Evolutionary conservation across 768 basidiomycete genomes (phyloP).

Genomic region (Tylopilus intermedius): DNA sequence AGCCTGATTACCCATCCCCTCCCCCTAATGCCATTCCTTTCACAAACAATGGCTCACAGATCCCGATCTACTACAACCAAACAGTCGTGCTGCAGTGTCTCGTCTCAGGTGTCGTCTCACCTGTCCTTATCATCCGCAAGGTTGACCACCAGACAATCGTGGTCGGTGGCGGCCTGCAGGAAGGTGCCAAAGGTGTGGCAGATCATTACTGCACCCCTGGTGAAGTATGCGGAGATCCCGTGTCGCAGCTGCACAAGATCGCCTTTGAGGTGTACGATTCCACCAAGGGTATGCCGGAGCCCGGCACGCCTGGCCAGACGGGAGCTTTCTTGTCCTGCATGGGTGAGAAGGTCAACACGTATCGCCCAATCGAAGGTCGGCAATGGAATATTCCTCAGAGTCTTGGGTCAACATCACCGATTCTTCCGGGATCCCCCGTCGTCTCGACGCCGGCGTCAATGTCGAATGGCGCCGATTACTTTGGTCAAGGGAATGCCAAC

Average conservation of each 20-base stretch:
- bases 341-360: slow-evolving; percentile 91
- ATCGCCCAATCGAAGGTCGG: slow-evolving; percentile 77
- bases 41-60: slow-evolving; percentile 77
- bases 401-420: slow-evolving; percentile 49
- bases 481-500: slow-evolving; percentile 41
- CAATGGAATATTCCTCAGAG: slow-evolving; percentile 58
- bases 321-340: slow-evolving; percentile 87
- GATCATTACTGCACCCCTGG: slow-evolving; percentile 79
- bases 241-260: slow-evolving; percentile 93
- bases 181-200: slow-evolving; percentile 79
- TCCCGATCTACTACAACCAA: slow-evolving; percentile 94
- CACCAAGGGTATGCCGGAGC: slow-evolving; percentile 62
- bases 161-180: slow-evolving; percentile 86
- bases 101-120: slow-evolving; percentile 89
- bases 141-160: slow-evolving; percentile 88
- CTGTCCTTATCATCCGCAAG: slow-evolving; percentile 89
- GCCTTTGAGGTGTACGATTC: slow-evolving; percentile 87
- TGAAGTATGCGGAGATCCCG: slow-evolving; percentile 89
- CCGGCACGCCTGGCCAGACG: slow-evolving; percentile 70
- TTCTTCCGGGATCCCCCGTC: slow-evolving; percentile 65
- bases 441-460: slow-evolving; percentile 56
- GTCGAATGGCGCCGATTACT: slow-evolving; percentile 60
- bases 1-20: slow-evolving; percentile 86
- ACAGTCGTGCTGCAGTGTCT: slow-evolving; percentile 93
- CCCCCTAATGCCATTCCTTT: slow-evolving; percentile 88